Conservation (phyloP, 768 basidiomycete genomes). For the Leccinum barrowsii region DNA sequence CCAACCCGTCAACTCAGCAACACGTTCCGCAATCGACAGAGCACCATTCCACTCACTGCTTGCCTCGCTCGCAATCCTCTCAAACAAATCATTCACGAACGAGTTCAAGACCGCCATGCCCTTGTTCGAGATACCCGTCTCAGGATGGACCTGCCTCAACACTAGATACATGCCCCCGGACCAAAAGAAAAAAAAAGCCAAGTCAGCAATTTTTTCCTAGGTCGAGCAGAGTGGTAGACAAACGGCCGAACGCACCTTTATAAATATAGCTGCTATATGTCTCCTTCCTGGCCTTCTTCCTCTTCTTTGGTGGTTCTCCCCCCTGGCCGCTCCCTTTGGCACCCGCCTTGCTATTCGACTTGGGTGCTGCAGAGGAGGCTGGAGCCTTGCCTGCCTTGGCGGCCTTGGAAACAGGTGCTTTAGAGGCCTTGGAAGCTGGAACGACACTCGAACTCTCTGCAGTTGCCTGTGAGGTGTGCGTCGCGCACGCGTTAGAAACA, state of each 20-base stretch:
- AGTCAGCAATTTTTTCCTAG: not conserved
- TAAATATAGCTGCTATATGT: constrained; percentile 66
- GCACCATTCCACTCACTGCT: constrained; percentile 37
- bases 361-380: constrained; percentile 37
- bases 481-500: not conserved
- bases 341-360: constrained; percentile 29
- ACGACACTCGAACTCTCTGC: not conserved
- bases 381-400: constrained; percentile 56
- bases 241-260: constrained; percentile 38
- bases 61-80: constrained; percentile 52
- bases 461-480: not conserved
- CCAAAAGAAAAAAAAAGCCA: not conserved
- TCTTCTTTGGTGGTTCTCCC: constrained; percentile 47
- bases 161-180: constrained; percentile 26
- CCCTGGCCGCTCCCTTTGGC: constrained; percentile 10
- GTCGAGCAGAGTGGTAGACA: not conserved
- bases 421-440: constrained; percentile 33
- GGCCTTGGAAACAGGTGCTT: constrained; percentile 40
- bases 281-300: constrained; percentile 55
- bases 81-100: constrained; percentile 62
- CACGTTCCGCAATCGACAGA: not conserved
- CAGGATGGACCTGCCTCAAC: constrained; percentile 71
- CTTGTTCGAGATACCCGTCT: constrained; percentile 72
- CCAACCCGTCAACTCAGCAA: not conserved
- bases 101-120: constrained; percentile 58